Conservation (phyloP, 1,284 basidiomycete species). For the Cryptococcus sp. region DNA sequence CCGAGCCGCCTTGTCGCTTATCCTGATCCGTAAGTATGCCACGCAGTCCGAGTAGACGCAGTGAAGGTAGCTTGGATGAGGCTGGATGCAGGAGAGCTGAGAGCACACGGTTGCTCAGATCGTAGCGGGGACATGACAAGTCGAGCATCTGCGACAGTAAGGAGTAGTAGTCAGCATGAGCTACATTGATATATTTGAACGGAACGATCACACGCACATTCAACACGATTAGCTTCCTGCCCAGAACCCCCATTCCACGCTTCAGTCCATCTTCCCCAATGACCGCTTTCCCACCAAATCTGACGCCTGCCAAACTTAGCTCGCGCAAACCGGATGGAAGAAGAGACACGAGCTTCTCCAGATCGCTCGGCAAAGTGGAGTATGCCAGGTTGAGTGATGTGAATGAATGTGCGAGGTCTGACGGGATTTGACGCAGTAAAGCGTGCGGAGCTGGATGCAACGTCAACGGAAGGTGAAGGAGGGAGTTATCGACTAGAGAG, state of each 20-base stretch:
- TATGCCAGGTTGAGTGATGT: conserved; percentile 41
- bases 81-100: conserved; percentile 21
- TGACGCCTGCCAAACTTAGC: conserved; percentile 31
- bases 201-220: conserved; percentile 23
- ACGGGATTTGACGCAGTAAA: conserved; percentile 26
- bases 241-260: conserved; percentile 23
- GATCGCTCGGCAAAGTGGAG: conserved; percentile 23
- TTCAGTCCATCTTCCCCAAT: conserved; percentile 16
- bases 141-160: conserved; percentile 29
- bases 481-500: neutral
- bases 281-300: neutral
- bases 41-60: conserved; percentile 25
- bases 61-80: conserved; percentile 24
- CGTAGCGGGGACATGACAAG: conserved; percentile 27
- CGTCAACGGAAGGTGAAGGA: conserved; percentile 30
- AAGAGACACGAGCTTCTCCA: conserved; percentile 25
- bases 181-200: neutral
- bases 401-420: conserved; percentile 17
- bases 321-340: conserved; percentile 31
- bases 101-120: conserved; percentile 8
- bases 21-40: neutral
- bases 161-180: neutral
- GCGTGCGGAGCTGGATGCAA: conserved; percentile 29
- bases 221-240: conserved; percentile 35
- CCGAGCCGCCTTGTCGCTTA: neutral